phyloP scores from a whole-genome alignment of 2,329 filamentous ascomycete genomes.

The Cladosporium oxysporum region DNA sequence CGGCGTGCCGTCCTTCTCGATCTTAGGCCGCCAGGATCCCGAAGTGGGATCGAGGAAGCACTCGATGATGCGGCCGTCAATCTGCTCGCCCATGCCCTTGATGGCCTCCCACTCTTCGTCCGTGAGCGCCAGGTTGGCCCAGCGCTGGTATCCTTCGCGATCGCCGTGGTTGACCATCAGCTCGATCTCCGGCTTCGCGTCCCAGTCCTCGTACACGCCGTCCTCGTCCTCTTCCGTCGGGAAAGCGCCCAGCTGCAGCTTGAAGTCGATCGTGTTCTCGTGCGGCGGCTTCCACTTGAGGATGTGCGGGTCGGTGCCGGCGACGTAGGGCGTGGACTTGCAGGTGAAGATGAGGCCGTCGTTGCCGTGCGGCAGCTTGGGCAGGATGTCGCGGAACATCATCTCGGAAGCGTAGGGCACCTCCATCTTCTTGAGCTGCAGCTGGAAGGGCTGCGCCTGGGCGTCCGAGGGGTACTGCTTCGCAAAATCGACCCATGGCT shows the following conservation, averaged over 20 bases:
- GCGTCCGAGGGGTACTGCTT: constrained; percentile 68
- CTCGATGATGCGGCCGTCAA: constrained; percentile 89
- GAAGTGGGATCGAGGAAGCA: constrained; percentile 73
- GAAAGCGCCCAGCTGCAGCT: constrained; percentile 72
- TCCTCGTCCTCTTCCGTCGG: constrained; percentile 69
- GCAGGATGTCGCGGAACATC: constrained; percentile 88
- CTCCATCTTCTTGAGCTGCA: constrained; percentile 88
- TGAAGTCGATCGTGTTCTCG: constrained; percentile 95
- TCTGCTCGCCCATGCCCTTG: constrained; percentile 70
- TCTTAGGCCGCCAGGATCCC: constrained; percentile 74
- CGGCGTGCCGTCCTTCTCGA: constrained; percentile 54
- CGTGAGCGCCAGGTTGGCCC: constrained; percentile 68
- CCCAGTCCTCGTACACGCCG: constrained; percentile 74
- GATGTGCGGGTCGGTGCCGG: constrained; percentile 89
- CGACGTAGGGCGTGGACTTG: constrained; percentile 78
- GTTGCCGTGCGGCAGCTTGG: constrained; percentile 84
- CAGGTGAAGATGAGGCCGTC: constrained; percentile 99
- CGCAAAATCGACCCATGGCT: constrained; percentile 44
- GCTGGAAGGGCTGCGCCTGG: constrained; percentile 71
- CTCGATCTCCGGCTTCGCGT: constrained; percentile 71
- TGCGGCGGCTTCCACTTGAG: constrained; percentile 96
- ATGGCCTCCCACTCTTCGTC: constrained; percentile 80
- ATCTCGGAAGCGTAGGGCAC: constrained; percentile 83
- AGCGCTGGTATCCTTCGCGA: constrained; percentile 60
- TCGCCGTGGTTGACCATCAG: constrained; percentile 70